Base-by-base conservation (phyloP, 73 alveolate species). In the Blepharisma japonicum region DNA sequence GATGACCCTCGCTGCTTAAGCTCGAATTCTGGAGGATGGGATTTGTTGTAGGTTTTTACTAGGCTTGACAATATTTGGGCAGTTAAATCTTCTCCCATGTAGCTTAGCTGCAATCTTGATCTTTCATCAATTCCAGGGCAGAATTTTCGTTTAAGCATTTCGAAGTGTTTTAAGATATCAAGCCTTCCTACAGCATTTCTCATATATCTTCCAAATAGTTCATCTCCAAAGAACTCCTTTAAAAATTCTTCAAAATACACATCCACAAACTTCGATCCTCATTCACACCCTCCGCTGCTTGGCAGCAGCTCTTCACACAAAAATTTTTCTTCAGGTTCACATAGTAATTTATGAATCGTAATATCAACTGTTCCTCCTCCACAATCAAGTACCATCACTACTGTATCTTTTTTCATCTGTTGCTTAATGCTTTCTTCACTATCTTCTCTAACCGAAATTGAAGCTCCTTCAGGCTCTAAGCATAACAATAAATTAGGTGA, bases 281-380 rank as follows among this genome's bases (percentile, higher is more conserved):
- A 96, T 87, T 96, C 99, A 77, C 99, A 96, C 6, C 99, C 99
- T 6, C 99, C 99, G 39, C 96, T 83, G 8, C 98, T 90, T 45
- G 99, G 99, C 47, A 96, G 83, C 7, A 92, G 87, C 71, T 96
- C 99, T 81, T 96, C 97, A 81, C 99, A 94, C 76, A 96, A 82
- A 79, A 96, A 96, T 55, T 84, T 92, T 74, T 96, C 99, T 81
- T 82, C 89, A 6, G 98, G 98, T 25, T 95, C 95, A 77, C 99
- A 94, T 78, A 86, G 87, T 56, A 96, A 81, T 84, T 96, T 96
- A 68, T 95, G 98, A 56, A 96, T 94, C 21, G 98, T 94, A 66
- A 96, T 96, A 83, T 96, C 99, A 47, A 92, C 98, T 7, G 99
- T 96, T 0, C 99, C 99, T 21, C 99, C 99, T 49, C 99, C 99